These are phyloP conservation scores for Pogostemon cablin DNA, from an alignment of 257 asterid species.

Conservation along the genomic window DNA sequence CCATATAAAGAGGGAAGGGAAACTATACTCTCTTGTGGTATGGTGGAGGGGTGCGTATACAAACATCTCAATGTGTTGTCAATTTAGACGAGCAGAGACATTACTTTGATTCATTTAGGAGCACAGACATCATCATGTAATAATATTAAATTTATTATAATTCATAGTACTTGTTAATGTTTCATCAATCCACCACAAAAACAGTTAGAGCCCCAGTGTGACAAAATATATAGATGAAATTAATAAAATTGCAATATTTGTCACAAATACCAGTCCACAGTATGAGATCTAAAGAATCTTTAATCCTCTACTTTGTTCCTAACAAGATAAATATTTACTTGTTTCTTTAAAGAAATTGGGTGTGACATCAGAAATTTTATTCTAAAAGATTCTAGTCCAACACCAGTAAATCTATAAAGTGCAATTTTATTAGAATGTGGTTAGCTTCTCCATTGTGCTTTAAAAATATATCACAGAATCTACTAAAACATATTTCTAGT, in stretches of 20 bases:
- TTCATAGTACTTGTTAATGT: neutral
- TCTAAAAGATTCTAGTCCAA: too few species aligned
- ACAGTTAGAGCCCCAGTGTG: neutral
- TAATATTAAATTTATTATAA: constrained; percentile 5
- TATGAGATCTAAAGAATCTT: neutral
- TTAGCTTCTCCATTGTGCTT: too few species aligned
- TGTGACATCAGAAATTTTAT: neutral
- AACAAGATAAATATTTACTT: neutral
- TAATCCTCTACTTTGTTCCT: neutral
- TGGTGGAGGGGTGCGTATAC: neutral
- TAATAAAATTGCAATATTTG: constrained; percentile 13
- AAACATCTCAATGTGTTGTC: neutral
- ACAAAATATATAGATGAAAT: constrained; percentile 6
- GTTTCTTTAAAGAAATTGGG: too few species aligned
- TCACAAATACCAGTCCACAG: neutral
- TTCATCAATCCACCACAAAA: constrained; percentile 22
- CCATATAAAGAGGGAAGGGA: neutral
- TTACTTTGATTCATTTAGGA: neutral
- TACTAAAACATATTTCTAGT: too few species aligned
- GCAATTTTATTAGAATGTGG: too few species aligned
- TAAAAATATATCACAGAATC: too few species aligned
- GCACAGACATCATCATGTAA: neutral
- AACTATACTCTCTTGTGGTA: neutral
- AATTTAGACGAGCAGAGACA: constrained; percentile 1
- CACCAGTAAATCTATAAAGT: too few species aligned